Conservation (phyloP, 257 asterid species). For the Penstemon davidsonii region DNA sequence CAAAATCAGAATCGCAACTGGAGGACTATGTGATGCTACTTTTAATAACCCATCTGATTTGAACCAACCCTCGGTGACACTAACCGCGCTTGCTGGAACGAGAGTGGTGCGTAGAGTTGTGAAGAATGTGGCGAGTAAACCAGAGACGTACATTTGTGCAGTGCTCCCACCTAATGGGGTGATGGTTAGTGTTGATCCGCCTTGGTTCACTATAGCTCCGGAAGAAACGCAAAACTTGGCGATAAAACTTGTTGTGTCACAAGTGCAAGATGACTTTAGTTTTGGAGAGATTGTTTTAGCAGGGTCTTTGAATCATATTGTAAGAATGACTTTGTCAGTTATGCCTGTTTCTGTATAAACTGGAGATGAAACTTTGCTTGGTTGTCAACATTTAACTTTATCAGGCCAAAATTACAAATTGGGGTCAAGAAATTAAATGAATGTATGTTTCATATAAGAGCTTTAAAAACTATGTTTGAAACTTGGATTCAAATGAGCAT, state of each 20-base stretch:
- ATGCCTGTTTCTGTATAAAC: constrained; percentile 48
- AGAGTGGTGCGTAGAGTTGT: constrained; percentile 51
- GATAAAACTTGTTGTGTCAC: constrained; percentile 49
- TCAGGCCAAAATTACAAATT: not conserved
- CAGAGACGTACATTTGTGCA: constrained; percentile 64
- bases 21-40: constrained; percentile 59
- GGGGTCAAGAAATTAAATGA: constrained; percentile 13
- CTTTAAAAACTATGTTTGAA: too few relatives aligned
- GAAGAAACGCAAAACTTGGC: constrained; percentile 55
- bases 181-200: constrained; percentile 50
- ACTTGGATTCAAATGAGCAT: too few relatives aligned
- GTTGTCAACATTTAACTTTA: constrained; percentile 3
- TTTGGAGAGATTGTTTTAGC: constrained; percentile 77
- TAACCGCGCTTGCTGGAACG: constrained; percentile 65
- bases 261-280: constrained; percentile 59
- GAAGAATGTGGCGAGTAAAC: constrained; percentile 56
- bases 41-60: constrained; percentile 64
- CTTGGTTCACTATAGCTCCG: constrained; percentile 64
- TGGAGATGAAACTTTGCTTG: constrained; percentile 1
- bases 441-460: constrained; percentile 17
- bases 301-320: constrained; percentile 70
- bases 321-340: constrained; percentile 67
- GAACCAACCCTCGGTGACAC: constrained; percentile 80
- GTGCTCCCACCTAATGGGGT: constrained; percentile 66
- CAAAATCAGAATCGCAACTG: constrained; percentile 57